Evolutionary conservation across 139 green algal species (phyloP).

Genomic region (Asterochloris erici): DNA sequence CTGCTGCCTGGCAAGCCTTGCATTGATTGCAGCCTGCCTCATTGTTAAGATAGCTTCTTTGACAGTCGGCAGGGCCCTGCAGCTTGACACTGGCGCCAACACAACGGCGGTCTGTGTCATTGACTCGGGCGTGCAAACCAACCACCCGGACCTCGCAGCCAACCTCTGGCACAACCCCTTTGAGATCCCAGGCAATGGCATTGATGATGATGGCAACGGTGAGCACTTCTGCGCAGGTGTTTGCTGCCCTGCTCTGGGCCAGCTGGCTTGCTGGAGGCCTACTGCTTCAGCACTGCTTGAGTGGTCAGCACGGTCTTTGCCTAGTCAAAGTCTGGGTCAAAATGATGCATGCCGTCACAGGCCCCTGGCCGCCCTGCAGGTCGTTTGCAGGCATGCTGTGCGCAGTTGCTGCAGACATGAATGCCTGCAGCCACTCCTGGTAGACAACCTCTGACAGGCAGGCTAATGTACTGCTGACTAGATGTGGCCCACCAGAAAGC

Average conservation of each 20-base stretch:
- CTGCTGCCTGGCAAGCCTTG: no score
- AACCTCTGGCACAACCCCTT: constrained; percentile 59
- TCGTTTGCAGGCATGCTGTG: neutral
- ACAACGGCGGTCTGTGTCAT: constrained; percentile 55
- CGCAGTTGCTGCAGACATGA: neutral
- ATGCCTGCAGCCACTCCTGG: neutral
- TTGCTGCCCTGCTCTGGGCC: neutral
- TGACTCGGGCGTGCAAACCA: constrained; percentile 59
- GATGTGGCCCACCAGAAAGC: no score
- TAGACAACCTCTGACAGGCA: no score
- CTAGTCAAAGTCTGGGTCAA: no score
- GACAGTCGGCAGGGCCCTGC: no score
- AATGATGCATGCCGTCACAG: no score
- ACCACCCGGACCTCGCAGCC: constrained; percentile 52
- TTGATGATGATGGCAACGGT: constrained; percentile 72
- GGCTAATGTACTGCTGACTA: no score
- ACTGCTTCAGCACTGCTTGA: neutral
- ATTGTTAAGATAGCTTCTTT: no score
- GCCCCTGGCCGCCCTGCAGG: neutral
- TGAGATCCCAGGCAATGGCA: constrained; percentile 52
- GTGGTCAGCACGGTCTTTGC: no score
- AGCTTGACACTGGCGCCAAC: neutral
- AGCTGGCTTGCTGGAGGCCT: neutral
- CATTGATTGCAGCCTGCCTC: no score
- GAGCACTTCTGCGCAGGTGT: neutral